These are phyloP conservation scores for Glycine soja DNA, from an alignment of 306 rosid genomes.

Conservation along the genomic window DNA sequence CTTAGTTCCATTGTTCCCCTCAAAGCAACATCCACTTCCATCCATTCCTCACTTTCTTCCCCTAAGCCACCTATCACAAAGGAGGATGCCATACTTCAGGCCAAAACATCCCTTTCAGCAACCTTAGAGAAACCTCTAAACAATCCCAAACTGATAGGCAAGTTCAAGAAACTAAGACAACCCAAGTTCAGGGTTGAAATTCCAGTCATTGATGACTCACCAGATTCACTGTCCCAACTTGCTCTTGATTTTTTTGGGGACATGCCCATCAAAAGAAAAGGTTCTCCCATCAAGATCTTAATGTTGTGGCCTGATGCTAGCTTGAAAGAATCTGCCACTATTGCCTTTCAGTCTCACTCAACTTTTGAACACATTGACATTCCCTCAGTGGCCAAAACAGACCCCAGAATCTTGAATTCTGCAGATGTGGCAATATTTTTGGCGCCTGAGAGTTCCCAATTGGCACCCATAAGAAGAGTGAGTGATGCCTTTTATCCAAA, in stretches of 20 bases:
- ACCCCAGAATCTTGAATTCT: conserved; percentile 55
- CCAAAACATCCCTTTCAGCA: conserved; percentile 76
- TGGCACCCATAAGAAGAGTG: conserved; percentile 55
- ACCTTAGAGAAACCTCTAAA: conserved; percentile 83
- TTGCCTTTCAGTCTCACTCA: conserved; percentile 60
- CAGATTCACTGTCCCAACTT: conserved; percentile 70
- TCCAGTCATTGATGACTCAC: conserved; percentile 76
- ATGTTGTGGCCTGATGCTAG: conserved; percentile 65
- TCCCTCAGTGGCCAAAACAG: conserved; percentile 51
- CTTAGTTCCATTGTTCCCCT: conserved; percentile 39
- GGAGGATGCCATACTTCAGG: conserved; percentile 80
- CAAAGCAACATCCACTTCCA: conserved; percentile 47
- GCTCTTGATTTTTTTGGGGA: conserved; percentile 70
- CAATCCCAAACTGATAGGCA: conserved; percentile 70
- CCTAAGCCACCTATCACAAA: conserved; percentile 81
- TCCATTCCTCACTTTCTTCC: conserved; percentile 63
- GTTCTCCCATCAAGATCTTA: conserved; percentile 58
- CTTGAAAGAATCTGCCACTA: conserved; percentile 58
- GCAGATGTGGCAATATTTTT: conserved; percentile 73
- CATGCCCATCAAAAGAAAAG: conserved; percentile 71
- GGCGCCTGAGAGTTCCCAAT: conserved; percentile 64
- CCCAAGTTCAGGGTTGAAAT: conserved; percentile 82
- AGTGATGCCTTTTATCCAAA: conserved; percentile 69
- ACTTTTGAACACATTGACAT: conserved; percentile 61
- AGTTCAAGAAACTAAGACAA: conserved; percentile 71